Evolutionary conservation across 1,284 basidiomycete species (phyloP).

Genomic region (Ceratobasidium sp.): DNA sequence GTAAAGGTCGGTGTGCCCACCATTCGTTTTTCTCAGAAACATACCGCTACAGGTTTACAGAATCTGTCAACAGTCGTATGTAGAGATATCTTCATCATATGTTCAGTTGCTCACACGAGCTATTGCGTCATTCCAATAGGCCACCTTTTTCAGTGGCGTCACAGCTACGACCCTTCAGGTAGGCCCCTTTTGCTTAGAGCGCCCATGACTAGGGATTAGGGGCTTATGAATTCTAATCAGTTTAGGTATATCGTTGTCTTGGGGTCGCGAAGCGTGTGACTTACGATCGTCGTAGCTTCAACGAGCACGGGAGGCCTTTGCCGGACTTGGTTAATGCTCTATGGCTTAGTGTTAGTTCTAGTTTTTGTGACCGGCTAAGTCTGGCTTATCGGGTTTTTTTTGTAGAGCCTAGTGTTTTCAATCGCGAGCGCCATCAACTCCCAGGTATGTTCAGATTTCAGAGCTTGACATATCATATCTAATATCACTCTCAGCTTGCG

Average conservation of each 20-base stretch:
- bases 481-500: constrained; percentile 38
- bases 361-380: not conserved
- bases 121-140: constrained; percentile 51
- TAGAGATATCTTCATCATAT: not conserved
- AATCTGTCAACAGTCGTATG: constrained; percentile 72
- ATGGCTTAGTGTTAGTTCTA: constrained; percentile 67
- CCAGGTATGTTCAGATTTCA: constrained; percentile 59
- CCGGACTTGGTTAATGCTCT: constrained; percentile 70
- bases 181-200: no score
- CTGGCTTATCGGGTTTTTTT: not conserved
- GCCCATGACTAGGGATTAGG: no score
- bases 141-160: constrained; percentile 81
- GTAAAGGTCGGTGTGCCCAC: constrained; percentile 69
- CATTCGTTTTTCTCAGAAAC: constrained; percentile 78
- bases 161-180: constrained; percentile 58
- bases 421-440: constrained; percentile 81
- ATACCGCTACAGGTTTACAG: constrained; percentile 74
- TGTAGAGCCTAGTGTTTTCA: constrained; percentile 70
- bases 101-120: not conserved
- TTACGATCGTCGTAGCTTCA: constrained; percentile 17
- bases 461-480: not conserved
- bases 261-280: not conserved
- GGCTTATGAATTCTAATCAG: not conserved
- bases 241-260: constrained; percentile 4
- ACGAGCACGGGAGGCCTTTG: not conserved